These are phyloP conservation scores for Chrysoporthe austroafricana DNA, from an alignment of 2,329 filamentous ascomycete genomes.

Conservation along the genomic window DNA sequence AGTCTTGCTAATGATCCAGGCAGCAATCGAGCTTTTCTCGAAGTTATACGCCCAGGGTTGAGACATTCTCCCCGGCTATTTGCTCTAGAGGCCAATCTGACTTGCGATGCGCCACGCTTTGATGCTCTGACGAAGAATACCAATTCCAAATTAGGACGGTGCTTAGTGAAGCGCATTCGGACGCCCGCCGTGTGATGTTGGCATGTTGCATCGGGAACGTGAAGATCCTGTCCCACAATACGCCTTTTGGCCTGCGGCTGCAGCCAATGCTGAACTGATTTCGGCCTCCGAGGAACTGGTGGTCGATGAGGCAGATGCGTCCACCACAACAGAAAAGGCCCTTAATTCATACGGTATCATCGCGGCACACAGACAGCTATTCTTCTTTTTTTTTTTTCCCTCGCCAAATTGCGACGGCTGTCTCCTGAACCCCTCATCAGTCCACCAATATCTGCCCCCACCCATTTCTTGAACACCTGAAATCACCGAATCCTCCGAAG, in stretches of 20 bases:
- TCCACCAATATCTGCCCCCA: neutral
- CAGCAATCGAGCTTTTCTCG: neutral
- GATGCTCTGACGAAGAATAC: neutral
- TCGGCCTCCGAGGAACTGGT: conserved; percentile 16
- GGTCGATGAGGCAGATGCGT: too few relatives aligned
- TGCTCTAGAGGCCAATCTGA: neutral
- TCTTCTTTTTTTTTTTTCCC: neutral
- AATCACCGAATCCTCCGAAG: conserved; percentile 11
- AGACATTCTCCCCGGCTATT: neutral
- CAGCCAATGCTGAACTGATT: conserved; percentile 19
- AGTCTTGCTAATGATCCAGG: neutral
- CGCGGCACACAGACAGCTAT: neutral
- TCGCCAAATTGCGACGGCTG: neutral
- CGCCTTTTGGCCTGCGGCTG: conserved; percentile 1
- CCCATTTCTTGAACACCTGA: neutral
- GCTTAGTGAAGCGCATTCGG: neutral
- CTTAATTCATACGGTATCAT: neutral
- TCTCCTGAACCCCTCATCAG: neutral
- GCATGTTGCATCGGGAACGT: conserved; percentile 10
- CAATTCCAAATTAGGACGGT: conserved; percentile 5
- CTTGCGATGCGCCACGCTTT: neutral
- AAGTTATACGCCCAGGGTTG: neutral
- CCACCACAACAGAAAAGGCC: neutral
- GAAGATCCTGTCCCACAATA: neutral
- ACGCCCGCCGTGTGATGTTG: neutral